Conservation (phyloP, 768 basidiomycete species). For the Lentinula sp. region DNA sequence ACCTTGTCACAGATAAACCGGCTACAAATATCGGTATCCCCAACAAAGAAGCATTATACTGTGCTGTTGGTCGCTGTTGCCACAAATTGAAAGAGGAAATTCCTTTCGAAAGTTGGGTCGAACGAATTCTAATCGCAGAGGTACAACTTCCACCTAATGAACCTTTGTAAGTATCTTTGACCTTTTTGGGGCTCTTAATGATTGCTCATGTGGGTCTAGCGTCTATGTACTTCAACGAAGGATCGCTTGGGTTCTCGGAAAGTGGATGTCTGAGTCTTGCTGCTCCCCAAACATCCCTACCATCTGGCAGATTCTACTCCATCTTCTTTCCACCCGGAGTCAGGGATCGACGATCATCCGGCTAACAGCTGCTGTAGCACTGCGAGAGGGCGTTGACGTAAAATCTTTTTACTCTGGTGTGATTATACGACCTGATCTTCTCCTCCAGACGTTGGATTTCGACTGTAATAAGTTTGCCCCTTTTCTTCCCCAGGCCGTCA, state of each 20-base stretch:
- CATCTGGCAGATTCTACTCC: conserved; percentile 78
- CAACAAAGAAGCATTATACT: conserved; percentile 84
- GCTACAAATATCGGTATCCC: conserved; percentile 54
- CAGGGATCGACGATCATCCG: conserved; percentile 76
- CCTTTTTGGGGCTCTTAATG: background rate
- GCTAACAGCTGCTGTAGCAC: conserved; percentile 72
- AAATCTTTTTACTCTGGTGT: conserved; percentile 21
- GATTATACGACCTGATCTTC: conserved; percentile 6
- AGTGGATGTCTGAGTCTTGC: conserved; percentile 74
- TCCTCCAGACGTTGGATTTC: conserved; percentile 55
- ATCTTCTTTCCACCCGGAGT: conserved; percentile 65
- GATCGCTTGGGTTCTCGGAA: conserved; percentile 91
- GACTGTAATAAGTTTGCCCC: conserved; percentile 60
- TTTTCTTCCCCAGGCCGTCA: conserved; percentile 52
- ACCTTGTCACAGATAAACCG: conserved; percentile 29
- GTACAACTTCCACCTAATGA: conserved; percentile 41
- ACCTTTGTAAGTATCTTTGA: conserved; percentile 39
- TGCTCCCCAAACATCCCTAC: conserved; percentile 50
- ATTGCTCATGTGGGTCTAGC: conserved; percentile 29
- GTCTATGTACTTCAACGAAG: conserved; percentile 92
- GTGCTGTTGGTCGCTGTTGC: conserved; percentile 83
- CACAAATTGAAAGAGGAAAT: conserved; percentile 53
- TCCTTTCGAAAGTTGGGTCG: conserved; percentile 67
- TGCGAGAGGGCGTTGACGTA: conserved; percentile 84
- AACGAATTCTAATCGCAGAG: conserved; percentile 52